Conservation (phyloP, 257 asterid genomes). For the Nicotiana undulata region DNA sequence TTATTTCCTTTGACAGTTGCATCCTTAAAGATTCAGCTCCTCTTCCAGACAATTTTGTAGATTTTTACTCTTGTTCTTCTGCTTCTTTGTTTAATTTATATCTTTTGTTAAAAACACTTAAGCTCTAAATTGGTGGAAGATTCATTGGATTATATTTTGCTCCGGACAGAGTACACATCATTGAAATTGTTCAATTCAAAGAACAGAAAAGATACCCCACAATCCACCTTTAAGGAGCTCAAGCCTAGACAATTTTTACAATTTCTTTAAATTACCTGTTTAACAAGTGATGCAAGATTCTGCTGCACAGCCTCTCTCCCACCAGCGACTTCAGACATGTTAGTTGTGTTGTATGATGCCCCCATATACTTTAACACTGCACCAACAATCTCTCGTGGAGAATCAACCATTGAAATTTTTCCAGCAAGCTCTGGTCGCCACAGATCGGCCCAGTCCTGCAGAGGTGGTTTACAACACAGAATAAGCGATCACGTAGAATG, state of each 20-base stretch:
- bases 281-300: slow-evolving; percentile 55
- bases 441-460: slow-evolving; percentile 95
- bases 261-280: slow-evolving; percentile 46
- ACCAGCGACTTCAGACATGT: slow-evolving; percentile 66
- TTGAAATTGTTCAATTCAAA: background rate
- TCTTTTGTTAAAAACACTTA: background rate
- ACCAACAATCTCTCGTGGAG: slow-evolving; percentile 86
- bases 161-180: background rate
- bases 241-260: background rate
- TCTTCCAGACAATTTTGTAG: background rate
- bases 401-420: slow-evolving; percentile 87
- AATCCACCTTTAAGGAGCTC: background rate
- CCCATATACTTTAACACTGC: slow-evolving; percentile 86
- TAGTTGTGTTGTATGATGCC: slow-evolving; percentile 69
- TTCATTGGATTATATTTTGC: background rate
- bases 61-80: background rate
- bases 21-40: background rate
- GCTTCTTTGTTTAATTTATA: background rate
- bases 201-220: background rate
- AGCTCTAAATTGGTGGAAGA: background rate
- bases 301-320: slow-evolving; percentile 66
- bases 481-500: background rate
- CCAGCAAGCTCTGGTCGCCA: slow-evolving; percentile 96
- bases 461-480: background rate
- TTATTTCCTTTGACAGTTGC: background rate